Percentiles rank a stretch among this genome's conserved stretches.
Evolutionary conservation across 768 basidiomycete species (phyloP).

Genomic region (Tylopilus rubrobrunneus): DNA sequence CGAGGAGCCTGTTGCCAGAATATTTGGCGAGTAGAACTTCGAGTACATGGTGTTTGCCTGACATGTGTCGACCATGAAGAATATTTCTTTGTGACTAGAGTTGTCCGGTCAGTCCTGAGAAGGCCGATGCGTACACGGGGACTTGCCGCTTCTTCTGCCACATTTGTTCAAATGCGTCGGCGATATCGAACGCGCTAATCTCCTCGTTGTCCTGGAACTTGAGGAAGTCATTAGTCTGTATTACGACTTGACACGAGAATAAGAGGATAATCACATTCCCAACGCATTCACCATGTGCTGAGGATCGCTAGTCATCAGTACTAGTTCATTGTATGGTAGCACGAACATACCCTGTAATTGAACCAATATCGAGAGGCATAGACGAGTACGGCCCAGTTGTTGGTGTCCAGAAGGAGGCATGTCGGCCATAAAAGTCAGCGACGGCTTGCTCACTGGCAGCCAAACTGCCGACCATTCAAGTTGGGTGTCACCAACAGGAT

Average conservation of each 20-base stretch:
- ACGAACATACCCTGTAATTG: slow-evolving; percentile 81
- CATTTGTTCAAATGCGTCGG: slow-evolving; percentile 98
- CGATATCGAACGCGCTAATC: slow-evolving; percentile 94
- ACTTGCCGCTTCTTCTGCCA: slow-evolving; percentile 88
- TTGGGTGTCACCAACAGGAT: too few relatives aligned
- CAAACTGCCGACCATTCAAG: slow-evolving; percentile 32
- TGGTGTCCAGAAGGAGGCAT: slow-evolving; percentile 59
- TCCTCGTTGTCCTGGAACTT: slow-evolving; percentile 99
- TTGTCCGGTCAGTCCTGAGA: slow-evolving; percentile 30
- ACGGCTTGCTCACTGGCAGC: slow-evolving; percentile 37
- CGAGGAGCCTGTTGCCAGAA: slow-evolving; percentile 88
- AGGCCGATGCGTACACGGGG: neutral
- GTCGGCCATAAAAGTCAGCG: slow-evolving; percentile 44
- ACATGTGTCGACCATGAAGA: slow-evolving; percentile 99
- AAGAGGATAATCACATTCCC: slow-evolving; percentile 69
- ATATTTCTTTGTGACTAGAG: slow-evolving; percentile 77
- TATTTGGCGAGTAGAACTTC: slow-evolving; percentile 89
- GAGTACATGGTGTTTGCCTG: slow-evolving; percentile 96
- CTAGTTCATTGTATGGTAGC: neutral
- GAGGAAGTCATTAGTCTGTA: slow-evolving; percentile 77
- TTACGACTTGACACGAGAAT: neutral
- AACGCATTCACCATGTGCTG: slow-evolving; percentile 99
- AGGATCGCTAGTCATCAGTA: neutral
- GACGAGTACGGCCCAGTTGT: slow-evolving; percentile 98
- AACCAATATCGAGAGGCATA: slow-evolving; percentile 97